A percentile compares a stretch with the other conserved stretches of the same genome.
These are phyloP conservation scores for Plenodomus lindquistii DNA, from an alignment of 2,329 filamentous ascomycete genomes.

Conservation along the genomic window DNA sequence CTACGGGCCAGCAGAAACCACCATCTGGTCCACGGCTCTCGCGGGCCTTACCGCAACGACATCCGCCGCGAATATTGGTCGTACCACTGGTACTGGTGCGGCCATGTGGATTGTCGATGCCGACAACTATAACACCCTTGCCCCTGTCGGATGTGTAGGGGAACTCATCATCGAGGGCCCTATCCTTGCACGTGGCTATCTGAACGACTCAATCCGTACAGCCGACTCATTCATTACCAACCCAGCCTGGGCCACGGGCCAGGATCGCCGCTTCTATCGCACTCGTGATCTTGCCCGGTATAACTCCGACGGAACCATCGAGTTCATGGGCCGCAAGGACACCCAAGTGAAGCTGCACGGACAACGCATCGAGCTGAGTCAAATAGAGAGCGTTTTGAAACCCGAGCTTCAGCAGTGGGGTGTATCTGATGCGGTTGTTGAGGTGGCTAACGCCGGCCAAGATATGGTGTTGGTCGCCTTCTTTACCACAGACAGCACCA, in stretches of 20 bases:
- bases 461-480: too few relatives aligned
- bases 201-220: slow-evolving; percentile 10
- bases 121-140: slow-evolving; percentile 16
- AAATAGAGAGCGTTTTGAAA: too few relatives aligned
- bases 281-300: slow-evolving; percentile 12
- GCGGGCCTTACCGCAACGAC: neutral
- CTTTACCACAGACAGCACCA: too few relatives aligned
- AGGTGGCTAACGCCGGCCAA: neutral
- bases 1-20: slow-evolving; percentile 17
- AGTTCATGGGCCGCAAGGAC: too few relatives aligned
- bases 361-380: too few relatives aligned
- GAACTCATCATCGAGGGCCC: slow-evolving; percentile 63
- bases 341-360: too few relatives aligned
- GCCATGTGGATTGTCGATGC: slow-evolving; percentile 45
- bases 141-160: slow-evolving; percentile 16
- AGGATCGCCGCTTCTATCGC: slow-evolving; percentile 4
- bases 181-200: slow-evolving; percentile 38
- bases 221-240: neutral
- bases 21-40: slow-evolving; percentile 1
- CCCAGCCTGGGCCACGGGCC: neutral
- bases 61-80: slow-evolving; percentile 41
- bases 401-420: too few relatives aligned
- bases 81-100: slow-evolving; percentile 53
- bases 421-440: too few relatives aligned
- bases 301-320: too few relatives aligned